Percentiles rank a stretch among this genome's conserved stretches.
Evolutionary conservation across 2,329 filamentous ascomycete genomes (phyloP).

Genomic region (Podosphaera aphanis): DNA sequence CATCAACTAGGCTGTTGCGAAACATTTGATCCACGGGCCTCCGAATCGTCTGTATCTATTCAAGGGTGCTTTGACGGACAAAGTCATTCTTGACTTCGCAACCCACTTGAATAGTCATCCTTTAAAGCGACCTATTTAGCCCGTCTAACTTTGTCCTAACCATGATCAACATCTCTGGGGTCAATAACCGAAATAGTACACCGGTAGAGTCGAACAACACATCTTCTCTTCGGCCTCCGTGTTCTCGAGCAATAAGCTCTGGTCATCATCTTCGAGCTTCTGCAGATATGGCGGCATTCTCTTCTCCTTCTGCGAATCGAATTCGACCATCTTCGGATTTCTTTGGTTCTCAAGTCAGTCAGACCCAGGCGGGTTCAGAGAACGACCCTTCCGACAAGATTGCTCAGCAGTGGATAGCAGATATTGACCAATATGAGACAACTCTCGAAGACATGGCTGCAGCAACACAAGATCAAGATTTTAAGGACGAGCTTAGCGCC

Average conservation of each 20-base stretch:
- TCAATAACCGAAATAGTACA: slow-evolving; percentile 86
- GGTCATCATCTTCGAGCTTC: slow-evolving; percentile 80
- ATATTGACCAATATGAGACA: slow-evolving; percentile 98
- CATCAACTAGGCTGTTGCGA: slow-evolving; percentile 16
- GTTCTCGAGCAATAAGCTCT: slow-evolving; percentile 52
- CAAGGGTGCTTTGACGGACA: slow-evolving; percentile 5
- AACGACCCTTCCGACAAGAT: slow-evolving; percentile 73
- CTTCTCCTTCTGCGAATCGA: slow-evolving; percentile 45
- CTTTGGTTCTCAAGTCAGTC: slow-evolving; percentile 51
- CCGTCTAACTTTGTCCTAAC: slow-evolving; percentile 6
- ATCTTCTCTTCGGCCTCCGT: slow-evolving; percentile 60
- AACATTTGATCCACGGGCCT: slow-evolving; percentile 18
- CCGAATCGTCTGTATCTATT: slow-evolving; percentile 9
- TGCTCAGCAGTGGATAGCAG: slow-evolving; percentile 94
- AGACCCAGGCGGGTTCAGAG: slow-evolving; percentile 44
- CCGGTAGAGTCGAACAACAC: slow-evolving; percentile 57
- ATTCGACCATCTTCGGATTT: slow-evolving; percentile 92
- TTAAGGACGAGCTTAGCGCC: slow-evolving; percentile 95
- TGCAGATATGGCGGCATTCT: slow-evolving; percentile 78
- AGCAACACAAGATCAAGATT: slow-evolving; percentile 94
- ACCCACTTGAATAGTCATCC: slow-evolving; percentile 1
- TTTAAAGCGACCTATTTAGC: slow-evolving; percentile 3
- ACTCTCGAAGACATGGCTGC: slow-evolving; percentile 97
- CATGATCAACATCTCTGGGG: slow-evolving; percentile 40
- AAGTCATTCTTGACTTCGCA: slow-evolving; percentile 10